Evolutionary conservation across 306 rosid species (phyloP).

Genomic region (Alnus glutinosa): DNA sequence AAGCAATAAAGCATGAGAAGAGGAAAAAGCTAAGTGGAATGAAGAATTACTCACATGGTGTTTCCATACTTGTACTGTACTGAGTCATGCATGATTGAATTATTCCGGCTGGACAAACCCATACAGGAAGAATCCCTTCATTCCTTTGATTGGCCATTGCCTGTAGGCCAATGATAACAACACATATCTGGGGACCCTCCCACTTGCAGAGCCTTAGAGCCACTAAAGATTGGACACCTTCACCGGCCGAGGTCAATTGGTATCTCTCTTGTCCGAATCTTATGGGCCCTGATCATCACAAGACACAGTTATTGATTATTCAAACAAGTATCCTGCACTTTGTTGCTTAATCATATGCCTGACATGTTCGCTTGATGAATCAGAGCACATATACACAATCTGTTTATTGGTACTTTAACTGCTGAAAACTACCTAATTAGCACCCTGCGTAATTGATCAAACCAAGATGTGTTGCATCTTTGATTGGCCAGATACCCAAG

Average conservation of each 20-base stretch:
- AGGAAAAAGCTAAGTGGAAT: constrained; percentile 35
- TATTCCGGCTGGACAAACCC: constrained; percentile 42
- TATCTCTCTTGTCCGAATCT: constrained; percentile 41
- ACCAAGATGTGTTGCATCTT: constrained; percentile 39
- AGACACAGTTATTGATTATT: constrained; percentile 40
- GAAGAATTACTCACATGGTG: constrained; percentile 34
- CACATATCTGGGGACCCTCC: constrained; percentile 60
- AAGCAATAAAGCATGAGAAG: constrained; percentile 32
- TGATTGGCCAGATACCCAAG: constrained; percentile 27
- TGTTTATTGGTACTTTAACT: constrained; percentile 22
- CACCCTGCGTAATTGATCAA: constrained; percentile 29
- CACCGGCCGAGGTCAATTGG: constrained; percentile 43
- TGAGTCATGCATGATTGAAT: constrained; percentile 45
- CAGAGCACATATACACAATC: constrained; percentile 21
- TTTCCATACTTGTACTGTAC: constrained; percentile 40
- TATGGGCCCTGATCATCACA: constrained; percentile 60
- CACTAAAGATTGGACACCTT: constrained; percentile 60
- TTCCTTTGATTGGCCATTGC: constrained; percentile 49
- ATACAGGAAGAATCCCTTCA: constrained; percentile 39
- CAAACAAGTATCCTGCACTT: constrained; percentile 41
- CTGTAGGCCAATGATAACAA: constrained; percentile 51
- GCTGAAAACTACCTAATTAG: background rate
- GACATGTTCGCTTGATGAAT: constrained; percentile 31
- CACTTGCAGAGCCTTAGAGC: constrained; percentile 56
- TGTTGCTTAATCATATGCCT: constrained; percentile 25